Evolutionary conservation across 2,329 filamentous ascomycete genomes (phyloP), one percentile per base, ranked within the genome.

Genomic region (Pestalotiopsis sp.): DNA sequence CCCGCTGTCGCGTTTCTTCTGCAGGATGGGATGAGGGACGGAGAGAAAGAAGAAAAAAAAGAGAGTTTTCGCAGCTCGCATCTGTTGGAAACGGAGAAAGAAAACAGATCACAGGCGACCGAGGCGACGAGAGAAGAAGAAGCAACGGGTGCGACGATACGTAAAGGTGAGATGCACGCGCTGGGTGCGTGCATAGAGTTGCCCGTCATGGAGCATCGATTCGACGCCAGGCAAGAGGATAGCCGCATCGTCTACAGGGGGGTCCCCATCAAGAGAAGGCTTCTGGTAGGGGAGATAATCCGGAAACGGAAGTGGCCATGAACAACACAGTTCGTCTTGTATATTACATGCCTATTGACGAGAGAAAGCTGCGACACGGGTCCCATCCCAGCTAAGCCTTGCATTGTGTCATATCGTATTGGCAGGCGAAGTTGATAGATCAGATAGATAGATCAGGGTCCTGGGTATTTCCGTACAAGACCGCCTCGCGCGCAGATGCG

Each of bases 161-260:
- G 56, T 66, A 31, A 31, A 31, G 27, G 56, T 52, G 27, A 66
- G 45, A 31, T 66, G 27, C 64, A 66, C 64, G 64, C 58, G 64
- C 23, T 66, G 64, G 64, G 23, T 60, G 64, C 64, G 45, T 66
- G 64, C 64, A 66, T 66, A 66, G 36, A 64, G 20, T 23, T 65
- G 49, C n/a, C 14, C n/a, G 36, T 62, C 14, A 36, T 41, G 31
- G 63, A 27, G 52, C 39, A n/a, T 56, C 63, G 45, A 65, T 65
- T 65, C 63, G 63, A 56, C 63, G 63, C 63, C 61, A 31, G 27
- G 61, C 36, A 41, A 25, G 45, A 56, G 63, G 63, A 23, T 57
- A 65, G 63, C 49, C 49, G 63, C 63, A 65, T 65, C 41, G 45
- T 3, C 45, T 36, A 52, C 45, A 17, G n/a, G 13, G 39, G 39